These are phyloP conservation scores for Serendipita vermifera DNA, from an alignment of 768 basidiomycete species.

Conservation along the genomic window DNA sequence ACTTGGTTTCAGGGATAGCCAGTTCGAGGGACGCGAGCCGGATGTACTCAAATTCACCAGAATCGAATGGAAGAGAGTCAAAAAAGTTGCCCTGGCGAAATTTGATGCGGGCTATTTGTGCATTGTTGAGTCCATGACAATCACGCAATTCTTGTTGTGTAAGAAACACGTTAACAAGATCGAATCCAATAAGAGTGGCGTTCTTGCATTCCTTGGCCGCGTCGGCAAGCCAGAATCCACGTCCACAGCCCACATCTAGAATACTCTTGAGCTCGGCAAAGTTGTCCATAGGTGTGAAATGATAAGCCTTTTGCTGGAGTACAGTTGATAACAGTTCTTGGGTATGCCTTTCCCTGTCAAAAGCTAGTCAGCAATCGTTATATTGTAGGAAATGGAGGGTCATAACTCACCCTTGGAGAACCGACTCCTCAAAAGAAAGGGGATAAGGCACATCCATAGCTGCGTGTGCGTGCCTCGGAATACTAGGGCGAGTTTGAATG, in stretches of 20 bases:
- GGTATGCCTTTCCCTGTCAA: neutral
- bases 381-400: neutral
- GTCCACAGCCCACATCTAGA: neutral
- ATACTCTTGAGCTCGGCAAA: neutral
- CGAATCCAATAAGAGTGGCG: neutral
- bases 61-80: neutral
- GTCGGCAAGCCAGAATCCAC: neutral
- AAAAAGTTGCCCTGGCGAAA: slow-evolving; percentile 1
- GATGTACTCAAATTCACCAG: neutral
- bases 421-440: neutral
- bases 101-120: neutral
- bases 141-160: neutral
- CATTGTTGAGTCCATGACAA: neutral
- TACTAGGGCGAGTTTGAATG: slow-evolving; percentile 1
- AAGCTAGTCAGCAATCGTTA: too few relatives aligned
- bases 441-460: neutral
- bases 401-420: neutral
- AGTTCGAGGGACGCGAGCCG: slow-evolving; percentile 1
- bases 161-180: neutral
- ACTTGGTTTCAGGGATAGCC: neutral
- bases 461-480: neutral
- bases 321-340: neutral
- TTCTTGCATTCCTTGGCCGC: slow-evolving; percentile 2
- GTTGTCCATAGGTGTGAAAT: neutral
- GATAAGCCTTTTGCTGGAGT: neutral